A percentile compares a stretch with the other conserved stretches of the same genome.
Conservation (phyloP, 2,329 filamentous ascomycete genomes). For the Alternaria arbusti region DNA sequence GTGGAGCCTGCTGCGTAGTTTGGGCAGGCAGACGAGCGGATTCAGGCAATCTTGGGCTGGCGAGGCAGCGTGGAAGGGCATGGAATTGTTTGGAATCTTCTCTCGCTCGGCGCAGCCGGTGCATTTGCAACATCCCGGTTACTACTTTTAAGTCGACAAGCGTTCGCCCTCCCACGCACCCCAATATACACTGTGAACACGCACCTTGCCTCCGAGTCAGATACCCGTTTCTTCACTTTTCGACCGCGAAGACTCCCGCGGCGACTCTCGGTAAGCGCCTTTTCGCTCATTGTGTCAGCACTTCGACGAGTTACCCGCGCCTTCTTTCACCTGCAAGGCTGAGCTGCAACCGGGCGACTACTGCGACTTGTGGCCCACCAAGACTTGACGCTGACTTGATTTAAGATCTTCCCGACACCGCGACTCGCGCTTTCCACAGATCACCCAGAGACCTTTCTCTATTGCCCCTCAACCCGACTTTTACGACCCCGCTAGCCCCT, state of each 20-base stretch:
- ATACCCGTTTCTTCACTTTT: slow-evolving; percentile 5
- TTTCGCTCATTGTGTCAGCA: slow-evolving; percentile 5
- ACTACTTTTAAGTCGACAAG: slow-evolving; percentile 43
- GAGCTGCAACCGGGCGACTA: slow-evolving; percentile 18
- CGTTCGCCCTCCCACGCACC: slow-evolving; percentile 25
- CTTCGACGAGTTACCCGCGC: slow-evolving; percentile 12
- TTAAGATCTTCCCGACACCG: slow-evolving; percentile 4
- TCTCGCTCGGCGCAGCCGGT: slow-evolving; percentile 42
- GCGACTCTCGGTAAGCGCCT: slow-evolving; percentile 28
- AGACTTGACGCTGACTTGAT: slow-evolving; percentile 25
- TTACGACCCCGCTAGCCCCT: slow-evolving; percentile 36
- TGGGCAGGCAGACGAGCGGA: slow-evolving; percentile 5
- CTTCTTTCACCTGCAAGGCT: slow-evolving; percentile 22
- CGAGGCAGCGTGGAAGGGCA: slow-evolving; percentile 39
- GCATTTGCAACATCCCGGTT: slow-evolving; percentile 41
- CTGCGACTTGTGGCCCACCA: slow-evolving; percentile 11
- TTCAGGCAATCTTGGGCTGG: slow-evolving; percentile 29
- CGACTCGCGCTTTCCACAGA: slow-evolving; percentile 10
- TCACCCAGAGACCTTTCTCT: slow-evolving; percentile 8
- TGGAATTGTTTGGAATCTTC: slow-evolving; percentile 47
- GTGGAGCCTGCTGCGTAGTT: neutral
- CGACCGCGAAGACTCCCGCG: slow-evolving; percentile 2
- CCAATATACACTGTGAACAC: slow-evolving; percentile 12
- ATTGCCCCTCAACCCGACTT: slow-evolving; percentile 23
- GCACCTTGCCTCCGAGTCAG: slow-evolving; percentile 14